These are phyloP conservation scores for Colletotrichum tropicicola DNA, from an alignment of 2,329 filamentous ascomycete genomes.

Conservation along the genomic window DNA sequence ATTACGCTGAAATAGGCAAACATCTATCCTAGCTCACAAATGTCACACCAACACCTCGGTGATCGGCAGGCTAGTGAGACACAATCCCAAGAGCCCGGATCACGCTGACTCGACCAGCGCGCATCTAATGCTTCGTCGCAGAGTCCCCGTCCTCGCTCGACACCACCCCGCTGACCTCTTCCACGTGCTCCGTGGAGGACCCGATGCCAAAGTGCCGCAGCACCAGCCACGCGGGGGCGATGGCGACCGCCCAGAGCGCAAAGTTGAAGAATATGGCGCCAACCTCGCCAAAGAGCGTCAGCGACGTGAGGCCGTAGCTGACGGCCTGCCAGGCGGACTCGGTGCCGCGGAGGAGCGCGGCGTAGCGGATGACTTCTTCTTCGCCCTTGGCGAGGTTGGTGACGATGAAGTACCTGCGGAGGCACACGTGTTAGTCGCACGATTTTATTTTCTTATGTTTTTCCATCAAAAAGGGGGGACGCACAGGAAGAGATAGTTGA, in stretches of 20 bases:
- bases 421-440: not conserved
- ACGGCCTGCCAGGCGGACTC: slow-evolving; percentile 79
- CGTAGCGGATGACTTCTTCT: slow-evolving; percentile 72
- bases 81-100: not conserved
- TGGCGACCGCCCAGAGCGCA: slow-evolving; percentile 69
- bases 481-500: slow-evolving; percentile 78
- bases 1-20: not conserved
- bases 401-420: slow-evolving; percentile 72
- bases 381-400: slow-evolving; percentile 70
- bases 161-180: slow-evolving; percentile 1
- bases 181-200: not conserved
- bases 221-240: slow-evolving; percentile 74
- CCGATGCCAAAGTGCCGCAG: slow-evolving; percentile 61
- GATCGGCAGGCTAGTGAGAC: not conserved
- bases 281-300: slow-evolving; percentile 69
- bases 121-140: slow-evolving; percentile 17
- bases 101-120: not conserved
- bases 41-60: not conserved
- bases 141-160: slow-evolving; percentile 30
- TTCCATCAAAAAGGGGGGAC: slow-evolving; percentile 32
- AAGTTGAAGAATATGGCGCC: slow-evolving; percentile 78
- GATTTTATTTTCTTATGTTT: too few relatives aligned
- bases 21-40: not conserved
- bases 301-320: slow-evolving; percentile 73
- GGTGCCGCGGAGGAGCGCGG: slow-evolving; percentile 73